Conservation (phyloP, 306 rosid genomes). For the barrel medic (Medicago truncatula) region DNA sequence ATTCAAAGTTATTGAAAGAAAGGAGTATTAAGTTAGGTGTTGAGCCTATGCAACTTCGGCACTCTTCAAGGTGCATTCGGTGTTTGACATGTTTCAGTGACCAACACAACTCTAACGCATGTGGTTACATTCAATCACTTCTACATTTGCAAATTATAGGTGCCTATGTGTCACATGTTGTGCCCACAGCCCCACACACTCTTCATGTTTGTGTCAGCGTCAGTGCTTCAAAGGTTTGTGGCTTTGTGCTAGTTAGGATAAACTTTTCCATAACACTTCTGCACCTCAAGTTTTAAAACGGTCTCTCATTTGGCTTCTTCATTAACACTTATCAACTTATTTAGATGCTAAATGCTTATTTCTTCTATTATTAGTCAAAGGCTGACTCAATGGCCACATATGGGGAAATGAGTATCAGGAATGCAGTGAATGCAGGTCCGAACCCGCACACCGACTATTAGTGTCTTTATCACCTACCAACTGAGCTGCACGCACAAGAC, state of each 20-base stretch:
- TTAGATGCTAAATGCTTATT: not conserved
- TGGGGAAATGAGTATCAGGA: not conserved
- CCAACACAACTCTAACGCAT: not conserved
- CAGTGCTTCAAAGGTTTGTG: not conserved
- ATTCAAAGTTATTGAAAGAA: not conserved
- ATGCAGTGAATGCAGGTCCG: not conserved
- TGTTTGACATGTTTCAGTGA: not conserved
- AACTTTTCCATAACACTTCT: not conserved
- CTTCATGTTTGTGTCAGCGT: too few species aligned
- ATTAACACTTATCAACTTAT: not conserved
- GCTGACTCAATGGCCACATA: not conserved
- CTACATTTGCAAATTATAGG: too few species aligned
- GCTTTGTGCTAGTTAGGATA: slow-evolving; percentile 6
- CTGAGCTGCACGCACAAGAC: not conserved
- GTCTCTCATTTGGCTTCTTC: not conserved
- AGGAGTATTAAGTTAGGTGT: not conserved
- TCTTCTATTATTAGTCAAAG: not conserved
- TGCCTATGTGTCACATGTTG: too few species aligned
- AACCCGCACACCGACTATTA: not conserved
- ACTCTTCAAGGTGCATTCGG: too few species aligned
- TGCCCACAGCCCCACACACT: too few species aligned
- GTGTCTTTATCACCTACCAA: not conserved
- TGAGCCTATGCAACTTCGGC: too few species aligned
- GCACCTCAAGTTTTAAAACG: not conserved
- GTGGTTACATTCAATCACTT: too few species aligned